Base-by-base conservation (phyloP, 73 alveolate genomes). In the Durusdinium trenchii region DNA sequence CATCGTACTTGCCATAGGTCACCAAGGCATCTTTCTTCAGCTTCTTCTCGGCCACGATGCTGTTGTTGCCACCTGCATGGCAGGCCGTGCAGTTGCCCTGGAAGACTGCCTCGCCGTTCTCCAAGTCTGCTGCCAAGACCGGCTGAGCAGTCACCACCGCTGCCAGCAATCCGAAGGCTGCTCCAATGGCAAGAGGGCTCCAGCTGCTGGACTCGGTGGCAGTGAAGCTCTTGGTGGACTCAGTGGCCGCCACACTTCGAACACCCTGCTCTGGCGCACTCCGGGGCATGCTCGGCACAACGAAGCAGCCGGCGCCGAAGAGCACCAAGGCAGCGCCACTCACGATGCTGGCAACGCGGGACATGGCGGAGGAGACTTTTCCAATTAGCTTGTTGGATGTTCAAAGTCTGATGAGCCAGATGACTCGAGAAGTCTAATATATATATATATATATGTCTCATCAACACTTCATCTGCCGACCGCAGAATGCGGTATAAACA, bases 61-160 rank as follows among this genome's bases (percentile, higher is more conserved):
- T 46, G 87, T 90, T 90, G 97, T 90, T 90, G 97, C 97, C 97
- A 32, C 87, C 87, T 36, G 97, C 97, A 69, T 90, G 97, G 87
- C 97, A 90, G 75, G 97, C 97, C 9, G 97, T 69, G 75, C 97
- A 90, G 87, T 90, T 90, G 71, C 97, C 97, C 54, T 69, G 46
- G 87, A 90, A 90, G 78, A 90, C 57, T 73, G 83, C 47, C 97
- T 90, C 97, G 54, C 97, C 97, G 54, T 57, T 46, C 97, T 90
- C 97, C 54, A 64, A 52, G 97, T 90, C 97, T 60, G 73, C 97
- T 4, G 97, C 97, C 52, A 90, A 45, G 87, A 75, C 97, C 9
- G 97, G 97, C 76, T 71, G 86, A 87, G 64, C 43, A 30, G 97
- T 64, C 51, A 86, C 96, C 67, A 87, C 96, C 32, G 96, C 96